phyloP scores from a whole-genome alignment of 2,329 filamentous ascomycete species.

The Helminthosporium solani region DNA sequence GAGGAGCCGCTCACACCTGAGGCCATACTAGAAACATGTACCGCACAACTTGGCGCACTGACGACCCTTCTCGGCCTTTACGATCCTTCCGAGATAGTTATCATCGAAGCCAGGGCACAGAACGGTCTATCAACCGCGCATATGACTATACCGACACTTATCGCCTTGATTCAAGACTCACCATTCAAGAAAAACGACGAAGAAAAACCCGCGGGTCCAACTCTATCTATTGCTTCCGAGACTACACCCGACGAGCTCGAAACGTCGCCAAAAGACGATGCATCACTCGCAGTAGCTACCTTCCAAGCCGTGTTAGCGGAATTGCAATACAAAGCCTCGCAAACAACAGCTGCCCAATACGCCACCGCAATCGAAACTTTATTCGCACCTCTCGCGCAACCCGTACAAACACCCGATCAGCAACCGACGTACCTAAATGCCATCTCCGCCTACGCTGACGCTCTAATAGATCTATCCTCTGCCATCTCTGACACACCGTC shows the following conservation, averaged over 20 bases:
- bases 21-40: slow-evolving; percentile 66
- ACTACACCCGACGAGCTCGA: slow-evolving; percentile 24
- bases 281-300: slow-evolving; percentile 56
- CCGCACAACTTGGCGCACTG: slow-evolving; percentile 59
- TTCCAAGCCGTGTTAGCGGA: slow-evolving; percentile 60
- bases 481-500: slow-evolving; percentile 40
- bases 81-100: slow-evolving; percentile 49
- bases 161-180: slow-evolving; percentile 41
- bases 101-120: slow-evolving; percentile 60
- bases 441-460: slow-evolving; percentile 58
- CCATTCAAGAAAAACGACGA: slow-evolving; percentile 18
- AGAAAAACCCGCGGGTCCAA: slow-evolving; percentile 32
- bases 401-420: slow-evolving; percentile 53
- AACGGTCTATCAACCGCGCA: slow-evolving; percentile 55
- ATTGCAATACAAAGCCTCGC: slow-evolving; percentile 55
- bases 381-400: slow-evolving; percentile 35
- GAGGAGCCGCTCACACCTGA: slow-evolving; percentile 65
- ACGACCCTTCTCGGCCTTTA: slow-evolving; percentile 52
- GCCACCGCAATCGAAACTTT: slow-evolving; percentile 42
- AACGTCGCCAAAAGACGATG: slow-evolving; percentile 51
- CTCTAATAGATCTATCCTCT: slow-evolving; percentile 56
- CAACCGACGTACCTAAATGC: slow-evolving; percentile 54
- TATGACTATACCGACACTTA: slow-evolving; percentile 56
- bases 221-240: slow-evolving; percentile 33
- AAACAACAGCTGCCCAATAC: slow-evolving; percentile 56